phyloP scores from a whole-genome alignment of 805 yeast genomes.

The Sugiyamaella marilandica region DNA sequence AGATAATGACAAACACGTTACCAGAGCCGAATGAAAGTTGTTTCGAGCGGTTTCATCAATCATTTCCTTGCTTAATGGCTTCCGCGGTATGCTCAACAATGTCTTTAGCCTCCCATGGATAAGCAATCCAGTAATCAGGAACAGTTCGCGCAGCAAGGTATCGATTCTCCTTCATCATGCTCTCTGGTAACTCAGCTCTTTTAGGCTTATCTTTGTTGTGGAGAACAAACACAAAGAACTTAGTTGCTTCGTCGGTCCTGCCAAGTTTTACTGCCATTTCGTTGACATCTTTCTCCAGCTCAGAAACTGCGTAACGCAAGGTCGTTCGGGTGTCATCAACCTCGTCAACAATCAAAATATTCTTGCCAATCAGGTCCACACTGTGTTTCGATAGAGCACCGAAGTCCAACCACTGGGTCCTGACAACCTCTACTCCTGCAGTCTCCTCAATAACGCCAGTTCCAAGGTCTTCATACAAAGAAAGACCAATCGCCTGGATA shows the following conservation, averaged over 20 bases:
- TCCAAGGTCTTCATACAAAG: conserved; percentile 80
- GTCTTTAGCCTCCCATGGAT: conserved; percentile 86
- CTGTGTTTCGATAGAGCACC: conserved; percentile 64
- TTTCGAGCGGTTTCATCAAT: conserved; percentile 26
- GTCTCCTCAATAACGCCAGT: conserved; percentile 44
- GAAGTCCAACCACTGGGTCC: conserved; percentile 90
- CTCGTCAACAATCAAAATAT: conserved; percentile 78
- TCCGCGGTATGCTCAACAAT: conserved; percentile 68
- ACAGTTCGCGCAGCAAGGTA: conserved; percentile 73
- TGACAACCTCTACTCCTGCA: conserved; percentile 74
- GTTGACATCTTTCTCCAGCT: conserved; percentile 61
- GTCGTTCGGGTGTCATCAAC: conserved; percentile 93
- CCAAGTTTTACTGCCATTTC: conserved; percentile 57
- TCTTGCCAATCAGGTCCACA: conserved; percentile 75
- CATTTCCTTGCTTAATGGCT: conserved; percentile 66
- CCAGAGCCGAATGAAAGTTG: no score
- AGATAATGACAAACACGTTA: not conserved
- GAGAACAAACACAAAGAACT: conserved; percentile 70
- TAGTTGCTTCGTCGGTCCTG: conserved; percentile 55
- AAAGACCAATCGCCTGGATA: conserved; percentile 90
- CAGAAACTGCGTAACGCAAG: conserved; percentile 74
- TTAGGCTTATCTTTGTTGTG: conserved; percentile 82
- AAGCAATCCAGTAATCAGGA: conserved; percentile 78
- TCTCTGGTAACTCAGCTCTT: conserved; percentile 64
- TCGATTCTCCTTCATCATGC: conserved; percentile 56